Conservation (phyloP, 495 filamentous ascomycete genomes). For the Aspergillus ostianus region DNA sequence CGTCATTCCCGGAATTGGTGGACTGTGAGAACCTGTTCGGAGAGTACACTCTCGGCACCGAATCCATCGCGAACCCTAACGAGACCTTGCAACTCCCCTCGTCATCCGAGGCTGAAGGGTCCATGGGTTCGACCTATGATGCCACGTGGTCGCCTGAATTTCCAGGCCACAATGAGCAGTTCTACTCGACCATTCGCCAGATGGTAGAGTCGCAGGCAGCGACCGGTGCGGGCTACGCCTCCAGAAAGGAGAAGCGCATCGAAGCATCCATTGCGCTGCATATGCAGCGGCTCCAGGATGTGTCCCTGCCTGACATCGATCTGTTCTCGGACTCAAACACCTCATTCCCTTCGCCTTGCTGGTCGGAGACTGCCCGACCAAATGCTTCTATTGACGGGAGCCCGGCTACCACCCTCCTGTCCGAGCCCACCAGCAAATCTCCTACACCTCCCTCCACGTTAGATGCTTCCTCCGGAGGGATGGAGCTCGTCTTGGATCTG, state of each 20-base stretch:
- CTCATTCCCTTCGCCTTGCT: constrained; percentile 38
- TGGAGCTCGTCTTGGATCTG: constrained; percentile 47
- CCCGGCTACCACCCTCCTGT: constrained; percentile 16
- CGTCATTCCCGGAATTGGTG: constrained; percentile 30
- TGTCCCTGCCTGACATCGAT: constrained; percentile 28
- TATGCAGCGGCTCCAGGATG: constrained; percentile 38
- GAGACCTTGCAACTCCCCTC: constrained; percentile 22
- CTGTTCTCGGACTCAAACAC: constrained; percentile 34
- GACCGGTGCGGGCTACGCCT: constrained; percentile 30
- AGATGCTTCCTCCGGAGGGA: constrained; percentile 21
- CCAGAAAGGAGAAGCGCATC: constrained; percentile 44
- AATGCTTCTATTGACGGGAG: constrained; percentile 28
- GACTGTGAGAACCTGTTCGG: constrained; percentile 26
- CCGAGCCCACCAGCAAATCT: constrained; percentile 19
- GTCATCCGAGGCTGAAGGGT: constrained; percentile 5
- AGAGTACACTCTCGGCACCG: constrained; percentile 22
- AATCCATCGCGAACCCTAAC: constrained; percentile 23
- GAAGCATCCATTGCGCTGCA: constrained; percentile 46
- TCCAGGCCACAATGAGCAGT: constrained; percentile 15
- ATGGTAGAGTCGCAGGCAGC: constrained; percentile 44
- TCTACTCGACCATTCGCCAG: constrained; percentile 32
- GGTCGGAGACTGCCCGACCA: constrained; percentile 34
- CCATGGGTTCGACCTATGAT: constrained; percentile 12
- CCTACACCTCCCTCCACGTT: constrained; percentile 18
- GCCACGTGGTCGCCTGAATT: constrained; percentile 19